phyloP scores from a whole-genome alignment of 2,329 filamentous ascomycete genomes.

The Scleromitrula shiraiana region DNA sequence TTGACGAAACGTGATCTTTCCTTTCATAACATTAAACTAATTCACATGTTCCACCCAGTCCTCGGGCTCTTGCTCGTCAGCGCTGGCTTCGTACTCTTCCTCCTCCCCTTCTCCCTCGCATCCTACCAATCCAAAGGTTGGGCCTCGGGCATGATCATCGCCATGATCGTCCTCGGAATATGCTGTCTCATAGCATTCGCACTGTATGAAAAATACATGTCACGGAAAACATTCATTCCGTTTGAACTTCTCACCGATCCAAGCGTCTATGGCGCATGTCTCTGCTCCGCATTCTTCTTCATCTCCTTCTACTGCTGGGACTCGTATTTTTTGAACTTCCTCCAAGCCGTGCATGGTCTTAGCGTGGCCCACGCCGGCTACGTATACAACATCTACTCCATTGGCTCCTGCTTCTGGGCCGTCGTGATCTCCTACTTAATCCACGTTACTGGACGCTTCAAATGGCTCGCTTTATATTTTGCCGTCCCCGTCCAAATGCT shows the following conservation, averaged over 20 bases:
- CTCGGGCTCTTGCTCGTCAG: constrained; percentile 53
- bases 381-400: constrained; percentile 40
- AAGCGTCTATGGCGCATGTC: constrained; percentile 41
- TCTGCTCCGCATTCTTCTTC: constrained; percentile 36
- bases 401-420: constrained; percentile 42
- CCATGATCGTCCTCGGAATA: constrained; percentile 49
- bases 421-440: constrained; percentile 40
- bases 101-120: constrained; percentile 60
- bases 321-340: constrained; percentile 45
- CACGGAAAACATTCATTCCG: constrained; percentile 49
- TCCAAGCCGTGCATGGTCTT: constrained; percentile 45
- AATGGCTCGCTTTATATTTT: constrained; percentile 19
- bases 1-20: too few species aligned
- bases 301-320: constrained; percentile 45
- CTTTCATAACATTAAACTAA: neutral
- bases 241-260: constrained; percentile 42
- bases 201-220: constrained; percentile 49
- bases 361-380: constrained; percentile 43
- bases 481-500: constrained; percentile 32
- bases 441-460: constrained; percentile 21
- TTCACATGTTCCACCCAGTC: constrained; percentile 27
- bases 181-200: constrained; percentile 47
- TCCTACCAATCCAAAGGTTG: constrained; percentile 25
- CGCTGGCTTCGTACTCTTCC: constrained; percentile 52
- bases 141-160: constrained; percentile 33